Conservation (phyloP, 2,329 filamentous ascomycete genomes). For the Zymoseptoria crescenta region DNA sequence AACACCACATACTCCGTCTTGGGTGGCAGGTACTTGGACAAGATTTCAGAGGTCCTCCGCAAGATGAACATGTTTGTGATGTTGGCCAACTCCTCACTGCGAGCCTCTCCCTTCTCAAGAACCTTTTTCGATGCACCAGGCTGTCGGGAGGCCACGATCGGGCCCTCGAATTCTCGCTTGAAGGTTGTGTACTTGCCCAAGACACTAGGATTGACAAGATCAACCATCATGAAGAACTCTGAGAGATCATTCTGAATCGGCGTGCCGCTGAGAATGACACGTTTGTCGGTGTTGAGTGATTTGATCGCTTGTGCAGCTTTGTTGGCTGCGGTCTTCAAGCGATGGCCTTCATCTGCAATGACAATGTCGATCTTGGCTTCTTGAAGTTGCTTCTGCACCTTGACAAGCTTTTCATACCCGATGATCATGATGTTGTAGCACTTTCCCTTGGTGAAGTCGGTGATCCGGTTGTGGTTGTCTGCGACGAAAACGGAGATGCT, state of each 20-base stretch:
- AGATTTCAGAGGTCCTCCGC: slow-evolving; percentile 57
- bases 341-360: slow-evolving; percentile 62
- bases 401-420: slow-evolving; percentile 62
- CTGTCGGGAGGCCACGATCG: slow-evolving; percentile 57
- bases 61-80: slow-evolving; percentile 59
- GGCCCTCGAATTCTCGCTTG: slow-evolving; percentile 56
- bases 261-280: slow-evolving; percentile 59
- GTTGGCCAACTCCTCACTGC: slow-evolving; percentile 52
- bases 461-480: slow-evolving; percentile 53
- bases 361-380: slow-evolving; percentile 62
- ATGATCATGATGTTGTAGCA: slow-evolving; percentile 66
- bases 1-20: slow-evolving; percentile 63
- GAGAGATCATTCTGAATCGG: slow-evolving; percentile 61
- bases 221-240: slow-evolving; percentile 61
- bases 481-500: slow-evolving; percentile 61
- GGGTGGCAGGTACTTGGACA: slow-evolving; percentile 56
- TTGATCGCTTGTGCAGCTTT: slow-evolving; percentile 60
- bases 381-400: slow-evolving; percentile 57
- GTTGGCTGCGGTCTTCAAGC: slow-evolving; percentile 61
- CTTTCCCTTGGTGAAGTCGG: slow-evolving; percentile 61
- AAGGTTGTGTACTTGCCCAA: slow-evolving; percentile 56
- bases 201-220: slow-evolving; percentile 60
- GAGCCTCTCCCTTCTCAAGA: slow-evolving; percentile 55
- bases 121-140: slow-evolving; percentile 55
- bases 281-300: slow-evolving; percentile 52